Conservation (phyloP, 2,329 filamentous ascomycete genomes). For the Hymenoscyphus salicellus region DNA sequence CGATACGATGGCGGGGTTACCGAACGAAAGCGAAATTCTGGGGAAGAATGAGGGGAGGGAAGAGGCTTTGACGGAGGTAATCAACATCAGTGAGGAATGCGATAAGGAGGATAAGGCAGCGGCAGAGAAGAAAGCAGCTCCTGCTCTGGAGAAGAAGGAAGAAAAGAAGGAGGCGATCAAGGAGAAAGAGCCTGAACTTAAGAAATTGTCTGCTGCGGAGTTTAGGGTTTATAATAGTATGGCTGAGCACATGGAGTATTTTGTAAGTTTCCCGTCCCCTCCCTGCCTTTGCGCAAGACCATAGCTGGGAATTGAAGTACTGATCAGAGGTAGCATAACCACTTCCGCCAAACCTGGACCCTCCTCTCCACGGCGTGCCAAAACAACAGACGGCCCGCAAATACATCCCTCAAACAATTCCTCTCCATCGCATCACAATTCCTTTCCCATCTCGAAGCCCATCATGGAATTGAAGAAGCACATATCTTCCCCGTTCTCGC, state of each 20-base stretch:
- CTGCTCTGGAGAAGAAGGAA: neutral
- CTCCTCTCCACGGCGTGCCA: conserved; percentile 65
- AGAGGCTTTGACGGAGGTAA: conserved; percentile 7
- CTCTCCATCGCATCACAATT: conserved; percentile 67
- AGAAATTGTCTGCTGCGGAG: conserved; percentile 55
- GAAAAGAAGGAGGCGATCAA: conserved; percentile 9
- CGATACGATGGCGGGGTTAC: conserved; percentile 5
- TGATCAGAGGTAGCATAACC: conserved; percentile 56
- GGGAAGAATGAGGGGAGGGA: conserved; percentile 10
- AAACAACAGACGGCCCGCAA: conserved; percentile 54
- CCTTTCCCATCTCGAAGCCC: conserved; percentile 64
- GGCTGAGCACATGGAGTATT: conserved; percentile 62
- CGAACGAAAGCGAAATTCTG: conserved; percentile 1
- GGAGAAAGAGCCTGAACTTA: conserved; percentile 37
- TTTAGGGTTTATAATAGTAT: conserved; percentile 61
- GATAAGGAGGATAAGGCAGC: neutral
- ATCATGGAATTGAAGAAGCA: conserved; percentile 80
- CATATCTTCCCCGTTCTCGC: conserved; percentile 79
- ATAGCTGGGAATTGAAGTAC: neutral
- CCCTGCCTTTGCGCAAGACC: neutral
- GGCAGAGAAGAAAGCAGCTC: neutral
- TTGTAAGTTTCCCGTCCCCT: conserved; percentile 42
- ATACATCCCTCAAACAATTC: conserved; percentile 67
- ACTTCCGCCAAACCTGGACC: conserved; percentile 74
- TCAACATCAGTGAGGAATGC: neutral